Conservation (phyloP, 2,329 filamentous ascomycete genomes). For the Fusarium musae region DNA sequence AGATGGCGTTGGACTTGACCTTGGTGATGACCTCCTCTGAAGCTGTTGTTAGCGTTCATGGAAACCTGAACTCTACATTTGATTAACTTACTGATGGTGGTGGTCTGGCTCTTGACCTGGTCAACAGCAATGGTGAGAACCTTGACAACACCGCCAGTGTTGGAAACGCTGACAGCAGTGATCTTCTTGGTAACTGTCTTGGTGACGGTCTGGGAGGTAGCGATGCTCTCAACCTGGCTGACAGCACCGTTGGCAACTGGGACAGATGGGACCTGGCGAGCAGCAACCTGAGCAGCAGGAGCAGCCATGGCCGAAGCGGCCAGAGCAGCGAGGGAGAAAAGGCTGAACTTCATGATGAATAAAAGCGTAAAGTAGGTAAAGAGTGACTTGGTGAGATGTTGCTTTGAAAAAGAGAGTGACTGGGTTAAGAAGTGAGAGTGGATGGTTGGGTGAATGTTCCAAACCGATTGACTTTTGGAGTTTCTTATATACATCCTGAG, state of each 20-base stretch:
- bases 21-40: conserved; percentile 10
- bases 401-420: conserved; percentile 14
- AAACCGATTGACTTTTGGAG: not conserved
- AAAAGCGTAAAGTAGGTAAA: conserved; percentile 3
- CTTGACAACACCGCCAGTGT: conserved; percentile 22
- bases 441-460: not conserved
- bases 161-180: not conserved
- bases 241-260: not conserved
- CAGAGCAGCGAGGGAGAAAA: conserved; percentile 17
- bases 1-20: conserved; percentile 13
- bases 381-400: conserved; percentile 29
- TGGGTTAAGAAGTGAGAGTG: conserved; percentile 8
- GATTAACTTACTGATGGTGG: conserved; percentile 4
- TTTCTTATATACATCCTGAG: conserved; percentile 6
- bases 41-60: not conserved
- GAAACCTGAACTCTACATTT: rapidly evolving
- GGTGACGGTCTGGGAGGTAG: conserved; percentile 7
- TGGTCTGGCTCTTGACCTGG: conserved; percentile 11
- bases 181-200: conserved; percentile 31
- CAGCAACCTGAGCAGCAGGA: not conserved
- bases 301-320: conserved; percentile 16
- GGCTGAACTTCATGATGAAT: conserved; percentile 26
- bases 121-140: conserved; percentile 20
- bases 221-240: not conserved
- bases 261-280: not conserved